phyloP scores from a whole-genome alignment of 345 rosid genomes.

The Sapria himalayana region DNA sequence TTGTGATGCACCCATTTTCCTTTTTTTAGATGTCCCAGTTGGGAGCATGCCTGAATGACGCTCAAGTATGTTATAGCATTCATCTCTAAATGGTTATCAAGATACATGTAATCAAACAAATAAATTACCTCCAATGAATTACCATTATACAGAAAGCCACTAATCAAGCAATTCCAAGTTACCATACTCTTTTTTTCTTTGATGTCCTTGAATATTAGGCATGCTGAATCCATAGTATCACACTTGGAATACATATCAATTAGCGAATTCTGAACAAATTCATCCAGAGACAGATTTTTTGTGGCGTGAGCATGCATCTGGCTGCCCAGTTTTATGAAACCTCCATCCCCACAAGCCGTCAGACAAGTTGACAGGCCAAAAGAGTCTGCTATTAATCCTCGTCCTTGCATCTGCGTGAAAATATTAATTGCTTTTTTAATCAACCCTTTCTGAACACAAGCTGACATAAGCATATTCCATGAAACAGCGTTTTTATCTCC shows the following conservation, averaged over 20 bases:
- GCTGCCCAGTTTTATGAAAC: constrained; percentile 28
- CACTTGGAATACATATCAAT: constrained; percentile 49
- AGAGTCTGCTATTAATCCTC: constrained; percentile 34
- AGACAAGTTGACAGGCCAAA: constrained; percentile 49
- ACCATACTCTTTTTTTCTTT: constrained; percentile 21
- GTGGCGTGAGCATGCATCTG: constrained; percentile 47
- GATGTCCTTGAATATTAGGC: constrained; percentile 17
- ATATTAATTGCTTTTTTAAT: constrained; percentile 21
- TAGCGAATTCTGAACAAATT: constrained; percentile 34
- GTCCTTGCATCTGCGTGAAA: constrained; percentile 31
- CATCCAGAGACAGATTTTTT: constrained; percentile 17
- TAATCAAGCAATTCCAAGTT: constrained; percentile 50
- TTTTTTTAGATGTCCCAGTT: constrained; percentile 29
- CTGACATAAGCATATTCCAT: constrained; percentile 57
- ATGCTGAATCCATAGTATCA: constrained; percentile 26
- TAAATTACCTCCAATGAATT: constrained; percentile 29
- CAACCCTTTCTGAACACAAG: constrained; percentile 30
- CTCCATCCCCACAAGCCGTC: constrained; percentile 38
- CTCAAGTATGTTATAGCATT: constrained; percentile 37
- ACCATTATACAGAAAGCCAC: constrained; percentile 41
- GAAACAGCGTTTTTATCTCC: constrained; percentile 32
- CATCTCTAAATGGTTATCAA: constrained; percentile 17
- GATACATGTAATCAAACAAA: constrained; percentile 43
- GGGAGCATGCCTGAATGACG: constrained; percentile 50
- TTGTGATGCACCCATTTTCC: constrained; percentile 69